Conservation (phyloP, 2,329 filamentous ascomycete species). For the Colletotrichum cordylinicola region DNA sequence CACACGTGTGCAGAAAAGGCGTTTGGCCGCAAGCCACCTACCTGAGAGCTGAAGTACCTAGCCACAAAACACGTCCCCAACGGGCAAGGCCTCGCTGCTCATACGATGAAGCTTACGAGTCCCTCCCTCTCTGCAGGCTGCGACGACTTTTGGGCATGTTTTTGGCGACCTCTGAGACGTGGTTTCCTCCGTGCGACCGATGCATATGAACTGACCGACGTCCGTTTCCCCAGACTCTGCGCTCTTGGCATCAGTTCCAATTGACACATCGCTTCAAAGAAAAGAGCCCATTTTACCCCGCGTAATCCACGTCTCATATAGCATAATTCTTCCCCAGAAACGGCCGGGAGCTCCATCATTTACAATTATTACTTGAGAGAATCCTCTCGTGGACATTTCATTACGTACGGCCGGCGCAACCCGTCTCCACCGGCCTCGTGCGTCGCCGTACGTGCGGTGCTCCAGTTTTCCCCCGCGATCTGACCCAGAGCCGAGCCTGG, state of each 20-base stretch:
- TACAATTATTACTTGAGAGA: slow-evolving; percentile 21
- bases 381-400: not conserved
- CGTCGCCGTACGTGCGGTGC: not conserved
- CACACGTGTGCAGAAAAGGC: not conserved
- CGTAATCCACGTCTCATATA: slow-evolving; percentile 13
- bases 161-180: not conserved
- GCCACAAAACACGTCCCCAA: not conserved
- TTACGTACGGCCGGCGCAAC: slow-evolving; percentile 12
- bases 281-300: slow-evolving; percentile 1
- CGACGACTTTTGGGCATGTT: not conserved
- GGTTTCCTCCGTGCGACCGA: not conserved
- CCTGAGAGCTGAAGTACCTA: not conserved
- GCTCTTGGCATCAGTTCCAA: not conserved
- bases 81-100: not conserved
- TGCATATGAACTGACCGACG: not conserved
- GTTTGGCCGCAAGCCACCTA: not conserved
- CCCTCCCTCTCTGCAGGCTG: too few species aligned
- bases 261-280: not conserved
- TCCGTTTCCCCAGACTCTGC: not conserved
- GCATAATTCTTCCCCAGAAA: not conserved
- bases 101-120: not conserved
- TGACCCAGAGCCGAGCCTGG: not conserved
- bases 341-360: slow-evolving; percentile 3
- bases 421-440: not conserved
- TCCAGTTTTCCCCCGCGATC: slow-evolving; percentile 2